phyloP scores from a whole-genome alignment of 1,284 basidiomycete genomes.

The Tranzscheliella williamsii region DNA sequence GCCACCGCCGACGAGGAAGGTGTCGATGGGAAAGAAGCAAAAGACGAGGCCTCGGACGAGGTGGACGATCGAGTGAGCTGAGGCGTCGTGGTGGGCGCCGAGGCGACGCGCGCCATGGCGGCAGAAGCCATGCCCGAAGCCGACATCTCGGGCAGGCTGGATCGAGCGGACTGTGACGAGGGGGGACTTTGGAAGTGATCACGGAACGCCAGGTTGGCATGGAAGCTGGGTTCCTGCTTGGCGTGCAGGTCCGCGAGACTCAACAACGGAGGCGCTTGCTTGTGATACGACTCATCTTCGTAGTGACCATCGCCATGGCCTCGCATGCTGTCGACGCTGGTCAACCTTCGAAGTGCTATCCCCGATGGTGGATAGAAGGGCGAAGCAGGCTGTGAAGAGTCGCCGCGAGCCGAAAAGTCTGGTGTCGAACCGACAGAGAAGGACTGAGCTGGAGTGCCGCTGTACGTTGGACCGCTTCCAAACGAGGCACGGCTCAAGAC shows the following conservation, averaged over 20 bases:
- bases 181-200: conserved; percentile 29
- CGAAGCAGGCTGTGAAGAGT: conserved; percentile 20
- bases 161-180: conserved; percentile 10
- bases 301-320: conserved; percentile 15
- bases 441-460: conserved; percentile 31
- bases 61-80: conserved; percentile 23
- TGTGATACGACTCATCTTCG: conserved; percentile 6
- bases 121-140: conserved; percentile 14
- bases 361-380: conserved; percentile 26
- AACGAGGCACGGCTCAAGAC: conserved; percentile 14
- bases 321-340: conserved; percentile 18
- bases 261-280: conserved; percentile 20
- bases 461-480: conserved; percentile 15
- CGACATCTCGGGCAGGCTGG: conserved; percentile 19
- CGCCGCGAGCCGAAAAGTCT: conserved; percentile 26
- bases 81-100: conserved; percentile 24
- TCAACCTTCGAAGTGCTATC: conserved; percentile 16
- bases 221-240: conserved; percentile 32
- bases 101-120: conserved; percentile 35
- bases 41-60: conserved; percentile 30
- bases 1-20: conserved; percentile 15
- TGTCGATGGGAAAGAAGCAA: conserved; percentile 36
- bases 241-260: conserved; percentile 18
- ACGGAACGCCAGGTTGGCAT: conserved; percentile 30
- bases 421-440: conserved; percentile 38